Conservation (phyloP, 2,329 filamentous ascomycete genomes). For the Chlorencoelia australis region DNA sequence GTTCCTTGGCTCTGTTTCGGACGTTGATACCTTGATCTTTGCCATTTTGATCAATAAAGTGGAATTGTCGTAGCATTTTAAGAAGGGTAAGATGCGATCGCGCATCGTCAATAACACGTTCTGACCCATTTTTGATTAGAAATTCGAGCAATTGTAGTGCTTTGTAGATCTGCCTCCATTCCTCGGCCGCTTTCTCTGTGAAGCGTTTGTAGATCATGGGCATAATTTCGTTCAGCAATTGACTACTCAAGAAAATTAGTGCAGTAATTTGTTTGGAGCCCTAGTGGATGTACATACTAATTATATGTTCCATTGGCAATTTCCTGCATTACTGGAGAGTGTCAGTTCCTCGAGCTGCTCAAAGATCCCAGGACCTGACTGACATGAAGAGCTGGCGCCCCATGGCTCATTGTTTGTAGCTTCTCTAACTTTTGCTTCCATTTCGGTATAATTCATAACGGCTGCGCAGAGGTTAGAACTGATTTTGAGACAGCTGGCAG, state of each 20-base stretch:
- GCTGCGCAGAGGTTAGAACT: constrained; percentile 37
- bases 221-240: constrained; percentile 98
- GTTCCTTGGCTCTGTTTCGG: constrained; percentile 89
- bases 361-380: constrained; percentile 4
- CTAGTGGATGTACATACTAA: constrained; percentile 67
- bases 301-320: constrained; percentile 97
- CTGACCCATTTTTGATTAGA: constrained; percentile 94
- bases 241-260: constrained; percentile 42
- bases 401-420: constrained; percentile 99
- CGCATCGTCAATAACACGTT: constrained; percentile 94
- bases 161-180: constrained; percentile 99
- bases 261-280: constrained; percentile 2
- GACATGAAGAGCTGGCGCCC: constrained; percentile 35
- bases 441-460: constrained; percentile 72
- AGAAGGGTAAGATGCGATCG: constrained; percentile 88
- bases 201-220: constrained; percentile 99
- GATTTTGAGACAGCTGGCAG: constrained; percentile 16
- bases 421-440: constrained; percentile 77
- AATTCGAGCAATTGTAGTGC: constrained; percentile 93
- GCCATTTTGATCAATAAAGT: constrained; percentile 90
- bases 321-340: constrained; percentile 66
- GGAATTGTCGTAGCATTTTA: constrained; percentile 98
- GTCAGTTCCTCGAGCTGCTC: no score
- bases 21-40: constrained; percentile 99
- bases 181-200: constrained; percentile 94